Base-by-base conservation (phyloP, 139 green algal species). In the Chara braunii region DNA sequence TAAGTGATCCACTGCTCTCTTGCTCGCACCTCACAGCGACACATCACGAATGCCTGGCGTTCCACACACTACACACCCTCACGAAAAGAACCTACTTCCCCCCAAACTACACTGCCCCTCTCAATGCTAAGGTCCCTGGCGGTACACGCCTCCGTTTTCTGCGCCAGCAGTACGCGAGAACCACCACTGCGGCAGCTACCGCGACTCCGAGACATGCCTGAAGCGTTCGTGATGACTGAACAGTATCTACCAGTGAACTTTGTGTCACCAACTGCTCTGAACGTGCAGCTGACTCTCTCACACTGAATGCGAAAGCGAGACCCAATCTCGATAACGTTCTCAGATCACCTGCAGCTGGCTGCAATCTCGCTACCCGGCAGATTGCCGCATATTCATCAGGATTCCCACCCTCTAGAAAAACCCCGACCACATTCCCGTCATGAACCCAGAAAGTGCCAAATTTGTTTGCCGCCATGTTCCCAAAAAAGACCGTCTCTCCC, bases 381-480 rank as follows among this genome's bases (percentile, higher is more conserved):
- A 78, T 29, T 8, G 37, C 53, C 5, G 53, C 54, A 24, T 78
- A 80, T 12, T 78, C 70, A 11, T 78, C 70, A 31, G 52, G 24
- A 11, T 34, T 64, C 23, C 70, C 70, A 2, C 70, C 70, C 24
- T 78, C 70, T 8, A 78, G 31, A 42, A 78, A 78, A 14, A 54
- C 60, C 3, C 70, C 70, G 28, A 79, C 53, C 28, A 78, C 11
- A 26, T 34, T 23, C 30, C 51, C 22, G 28, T 75, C 53, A 34
- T 78, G 40, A n/a, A 78, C 54, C 56, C 56, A 75, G 68, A 72
- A 77, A 3, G 68, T 64, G 22, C 68, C 68, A 32, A 77, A 78
- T 52, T 72, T 79, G 36, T 23, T 52, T 5, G 54, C 24, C 6
- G 11, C 12, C 14, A 56, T 11, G 34, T 91, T 88, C 35, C 67